Conservation (phyloP, 2,329 filamentous ascomycete species). For the Pyrenophora teres region DNA sequence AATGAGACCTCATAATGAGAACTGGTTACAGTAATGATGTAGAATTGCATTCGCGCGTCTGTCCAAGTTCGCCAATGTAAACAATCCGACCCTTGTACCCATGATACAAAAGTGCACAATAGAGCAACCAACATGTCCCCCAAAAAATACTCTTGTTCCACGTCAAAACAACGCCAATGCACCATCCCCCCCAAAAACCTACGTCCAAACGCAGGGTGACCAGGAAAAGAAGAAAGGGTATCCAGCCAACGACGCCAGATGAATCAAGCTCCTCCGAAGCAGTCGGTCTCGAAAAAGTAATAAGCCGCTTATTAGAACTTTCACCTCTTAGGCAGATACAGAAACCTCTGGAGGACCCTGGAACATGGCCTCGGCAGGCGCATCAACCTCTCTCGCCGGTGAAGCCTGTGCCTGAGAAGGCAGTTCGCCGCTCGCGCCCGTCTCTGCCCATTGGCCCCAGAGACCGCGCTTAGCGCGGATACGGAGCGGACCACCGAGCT, state of each 20-base stretch:
- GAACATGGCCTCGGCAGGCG: constrained; percentile 26
- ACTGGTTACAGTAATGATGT: too few species aligned
- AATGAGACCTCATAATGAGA: too few species aligned
- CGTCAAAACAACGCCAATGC: constrained; percentile 22
- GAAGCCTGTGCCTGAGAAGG: constrained; percentile 28
- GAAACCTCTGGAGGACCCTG: constrained; percentile 28
- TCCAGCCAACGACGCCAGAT: constrained; percentile 41
- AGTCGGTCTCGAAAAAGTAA: constrained; percentile 8
- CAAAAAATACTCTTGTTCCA: too few species aligned
- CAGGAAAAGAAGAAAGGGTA: constrained; percentile 31
- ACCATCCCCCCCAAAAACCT: constrained; percentile 14
- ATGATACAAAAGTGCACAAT: too few species aligned
- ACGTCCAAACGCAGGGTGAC: constrained; percentile 11
- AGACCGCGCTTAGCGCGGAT: constrained; percentile 92
- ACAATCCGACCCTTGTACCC: too few species aligned
- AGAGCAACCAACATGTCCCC: too few species aligned
- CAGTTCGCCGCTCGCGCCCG: constrained; percentile 39
- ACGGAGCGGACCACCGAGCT: constrained; percentile 77
- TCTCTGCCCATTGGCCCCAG: constrained; percentile 95
- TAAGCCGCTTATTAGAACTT: constrained; percentile 9
- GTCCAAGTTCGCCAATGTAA: too few species aligned
- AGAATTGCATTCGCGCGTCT: too few species aligned
- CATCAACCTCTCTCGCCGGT: constrained; percentile 23
- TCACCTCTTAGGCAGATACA: constrained; percentile 24
- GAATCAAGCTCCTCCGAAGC: constrained; percentile 9